Conservation (phyloP, 345 rosid genomes). For the Jatropha curcas region DNA sequence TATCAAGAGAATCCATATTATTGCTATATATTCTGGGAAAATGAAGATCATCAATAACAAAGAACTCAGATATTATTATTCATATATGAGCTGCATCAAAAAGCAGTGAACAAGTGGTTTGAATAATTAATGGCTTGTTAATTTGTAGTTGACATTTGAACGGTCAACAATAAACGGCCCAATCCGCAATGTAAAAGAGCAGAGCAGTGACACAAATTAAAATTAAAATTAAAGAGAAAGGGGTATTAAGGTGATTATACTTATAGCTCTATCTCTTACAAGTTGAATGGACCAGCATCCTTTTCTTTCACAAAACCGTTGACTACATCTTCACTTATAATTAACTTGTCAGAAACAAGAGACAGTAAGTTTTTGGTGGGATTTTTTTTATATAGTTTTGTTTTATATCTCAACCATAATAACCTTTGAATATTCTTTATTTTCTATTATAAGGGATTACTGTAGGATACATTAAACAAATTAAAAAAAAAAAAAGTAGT, state of each 20-base stretch:
- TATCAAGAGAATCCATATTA: slow-evolving; percentile 6
- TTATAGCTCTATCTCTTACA: neutral
- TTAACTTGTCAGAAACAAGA: no score
- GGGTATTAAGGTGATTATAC: neutral
- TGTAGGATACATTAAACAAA: no score
- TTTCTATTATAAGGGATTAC: no score
- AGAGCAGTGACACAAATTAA: no score
- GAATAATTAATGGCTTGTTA: neutral
- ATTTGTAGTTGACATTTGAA: slow-evolving; percentile 24
- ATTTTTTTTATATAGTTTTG: no score
- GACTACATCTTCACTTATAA: neutral
- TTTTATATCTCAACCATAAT: no score
- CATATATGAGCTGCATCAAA: neutral
- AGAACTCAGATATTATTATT: neutral
- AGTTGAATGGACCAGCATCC: neutral
- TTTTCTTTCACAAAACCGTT: neutral
- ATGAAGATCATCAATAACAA: neutral
- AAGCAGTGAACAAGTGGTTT: neutral
- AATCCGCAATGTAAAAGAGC: neutral
- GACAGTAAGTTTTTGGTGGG: no score
- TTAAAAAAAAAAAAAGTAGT: no score
- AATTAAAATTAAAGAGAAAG: neutral
- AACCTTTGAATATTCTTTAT: no score
- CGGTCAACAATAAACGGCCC: slow-evolving; percentile 8
- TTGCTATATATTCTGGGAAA: neutral